Conservation (phyloP, 202 grass and related monocot species). For the Cymbopogon flexuosus region DNA sequence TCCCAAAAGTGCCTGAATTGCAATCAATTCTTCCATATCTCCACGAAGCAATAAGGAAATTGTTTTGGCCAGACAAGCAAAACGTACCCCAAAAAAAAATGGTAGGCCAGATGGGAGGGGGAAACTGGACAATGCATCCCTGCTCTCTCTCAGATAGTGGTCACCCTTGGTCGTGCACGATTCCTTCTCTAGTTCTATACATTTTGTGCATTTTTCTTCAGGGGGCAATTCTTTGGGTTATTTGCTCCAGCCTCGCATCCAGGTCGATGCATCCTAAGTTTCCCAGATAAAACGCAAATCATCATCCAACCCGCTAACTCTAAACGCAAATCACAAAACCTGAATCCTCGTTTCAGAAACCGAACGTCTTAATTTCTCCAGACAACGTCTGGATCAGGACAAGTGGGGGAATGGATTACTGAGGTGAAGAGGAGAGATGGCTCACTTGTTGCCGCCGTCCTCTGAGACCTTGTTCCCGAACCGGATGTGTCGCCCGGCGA, state of each 20-base stretch:
- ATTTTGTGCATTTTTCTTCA: slow-evolving; percentile 10
- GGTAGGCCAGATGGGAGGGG: not conserved
- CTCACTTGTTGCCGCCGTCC: slow-evolving; percentile 96
- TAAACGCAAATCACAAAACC: not conserved
- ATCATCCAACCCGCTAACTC: not conserved
- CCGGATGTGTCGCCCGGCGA: slow-evolving; percentile 78
- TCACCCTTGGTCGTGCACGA: not conserved
- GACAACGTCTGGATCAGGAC: not conserved
- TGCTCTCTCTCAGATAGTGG: not conserved
- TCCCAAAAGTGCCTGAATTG: not conserved
- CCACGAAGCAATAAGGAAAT: not conserved
- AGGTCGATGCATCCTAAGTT: not conserved
- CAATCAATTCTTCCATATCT: not conserved
- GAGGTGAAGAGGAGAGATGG: not conserved
- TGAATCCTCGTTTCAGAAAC: not conserved
- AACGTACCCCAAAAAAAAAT: not conserved
- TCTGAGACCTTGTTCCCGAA: slow-evolving; percentile 96
- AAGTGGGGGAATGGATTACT: too few relatives aligned
- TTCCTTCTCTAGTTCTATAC: not conserved
- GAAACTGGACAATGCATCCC: not conserved
- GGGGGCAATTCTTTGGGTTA: not conserved
- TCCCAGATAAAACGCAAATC: too few relatives aligned
- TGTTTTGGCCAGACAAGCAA: not conserved
- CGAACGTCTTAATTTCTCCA: not conserved
- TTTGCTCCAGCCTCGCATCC: too few relatives aligned